Evolutionary conservation across 164 flowering plant genomes (phyloP), one percentile per base, ranked within the genome.

Genomic region (Litsea cubeba): DNA sequence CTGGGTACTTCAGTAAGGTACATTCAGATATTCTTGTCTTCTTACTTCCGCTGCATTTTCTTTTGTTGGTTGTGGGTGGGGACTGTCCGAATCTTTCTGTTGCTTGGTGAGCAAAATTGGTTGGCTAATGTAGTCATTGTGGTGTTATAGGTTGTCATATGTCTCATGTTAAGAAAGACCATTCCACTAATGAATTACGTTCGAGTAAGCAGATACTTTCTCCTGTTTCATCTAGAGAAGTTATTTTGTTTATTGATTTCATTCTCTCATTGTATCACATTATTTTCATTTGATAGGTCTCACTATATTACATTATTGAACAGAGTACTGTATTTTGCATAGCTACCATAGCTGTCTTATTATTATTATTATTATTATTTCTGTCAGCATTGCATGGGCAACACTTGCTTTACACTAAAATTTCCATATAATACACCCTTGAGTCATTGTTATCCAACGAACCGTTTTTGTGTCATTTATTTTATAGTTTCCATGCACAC

Each of bases 1-100:
- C 99, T 76, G 99, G 99, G 57, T 93, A 93, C 82, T 95, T 95
- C 76, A 87, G 97, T 83, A 95, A 95, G 91, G 99, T 95, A 77
- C n/a, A 14, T 30, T 66, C n/a, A 35, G 46, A 28, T 25, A 12
- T 8, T 3, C 32, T 7, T 30, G 1, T 66, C 1, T 66, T 12
- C n/a, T 54, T 54, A 15, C 7, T 54, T 54, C 20, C 60, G 0
- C n/a, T 14, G 60, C 60, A 54, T 54, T 15, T 54, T 15, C 17
- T 20, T 20, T 54, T 20, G n/a, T 54, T 54, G n/a, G 2, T 15
- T n/a, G 17, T 54, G 60, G n/a, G 18, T 54, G 60, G n/a, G 60
- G 60, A 20, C 28, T 23, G 14, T 63, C 18, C 1, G 25, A 63
- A 14, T 15, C 2, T 26, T 66, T 49, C 35, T 24, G 28, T 69